Evolutionary conservation across 352 stramenopile genomes (phyloP), one percentile per base, ranked within the genome.

Genomic region (Globisporangium sylvaticum): DNA sequence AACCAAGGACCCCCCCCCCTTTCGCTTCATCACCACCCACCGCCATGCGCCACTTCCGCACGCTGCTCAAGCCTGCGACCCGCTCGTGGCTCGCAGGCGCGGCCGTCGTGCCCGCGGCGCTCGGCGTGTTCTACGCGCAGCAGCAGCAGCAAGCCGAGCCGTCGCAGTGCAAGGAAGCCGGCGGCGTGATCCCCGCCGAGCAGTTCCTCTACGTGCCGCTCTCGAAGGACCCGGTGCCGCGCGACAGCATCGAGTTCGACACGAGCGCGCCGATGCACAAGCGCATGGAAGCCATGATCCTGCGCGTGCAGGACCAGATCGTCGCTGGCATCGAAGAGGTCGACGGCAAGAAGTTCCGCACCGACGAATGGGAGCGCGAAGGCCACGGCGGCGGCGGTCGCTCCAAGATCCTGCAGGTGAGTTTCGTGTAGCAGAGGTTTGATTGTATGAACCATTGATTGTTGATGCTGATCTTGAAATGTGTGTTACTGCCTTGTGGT

Each of bases 351-450:
- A 97, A 89, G 71, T 99, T 99, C 80, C 83, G 84, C 56, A 88
- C 97, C 70, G 97, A 99, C 81, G 86, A 86, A 39, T 99, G 97
- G 97, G 90, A 95, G 58, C 89, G 97, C 53, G 88, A 88, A 37
- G 98, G 93, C 68, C 92, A 98, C 65, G 96, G 97, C 25, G 97
- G 97, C 20, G 88, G 88, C 31, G 97, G 97, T 29, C 97, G 98
- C 72, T 98, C 88, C 58, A 87, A 95, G 58, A 97, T 99, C 42
- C 70, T 99, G 63, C 79, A 89, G 70, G 77, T 83, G 14, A 22
- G 39, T 39, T 4, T 27, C 18, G 20, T 54, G 20, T 25, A 27
- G n/a, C 15, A 20, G 42, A 20, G 15, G 7, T 27, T 14, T 54
- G 7, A 15, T 54, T 54, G 46, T 25, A 12, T 48, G 39, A 55